Evolutionary conservation across 345 rosid genomes (phyloP).

Genomic region (Eucalyptus albens): DNA sequence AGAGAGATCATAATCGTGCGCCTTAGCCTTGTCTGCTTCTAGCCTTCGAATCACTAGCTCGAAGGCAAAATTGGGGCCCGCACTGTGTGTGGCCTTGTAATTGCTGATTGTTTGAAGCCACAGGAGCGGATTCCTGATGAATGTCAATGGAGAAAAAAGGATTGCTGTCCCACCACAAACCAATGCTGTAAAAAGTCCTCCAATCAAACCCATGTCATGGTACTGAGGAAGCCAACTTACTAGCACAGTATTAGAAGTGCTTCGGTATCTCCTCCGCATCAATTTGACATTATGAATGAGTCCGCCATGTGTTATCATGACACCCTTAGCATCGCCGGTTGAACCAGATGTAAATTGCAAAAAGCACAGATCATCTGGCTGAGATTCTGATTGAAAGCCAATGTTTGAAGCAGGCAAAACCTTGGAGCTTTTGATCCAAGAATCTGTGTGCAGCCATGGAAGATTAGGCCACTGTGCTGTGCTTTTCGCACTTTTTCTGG

Average conservation of each 20-base stretch:
- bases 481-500: conserved; percentile 12
- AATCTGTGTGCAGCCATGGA: conserved; percentile 59
- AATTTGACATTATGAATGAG: conserved; percentile 56
- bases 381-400: conserved; percentile 9
- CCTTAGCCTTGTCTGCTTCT: conserved; percentile 29
- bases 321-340: conserved; percentile 68
- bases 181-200: conserved; percentile 57
- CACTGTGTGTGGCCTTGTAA: conserved; percentile 51
- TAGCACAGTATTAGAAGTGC: conserved; percentile 48
- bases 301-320: conserved; percentile 54
- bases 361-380: conserved; percentile 36
- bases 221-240: conserved; percentile 75
- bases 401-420: background rate
- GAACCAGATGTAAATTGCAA: conserved; percentile 69
- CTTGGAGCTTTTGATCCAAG: conserved; percentile 37
- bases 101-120: conserved; percentile 54
- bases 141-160: conserved; percentile 48
- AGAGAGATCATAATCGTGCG: conserved; percentile 34
- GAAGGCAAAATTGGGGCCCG: conserved; percentile 61
- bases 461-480: conserved; percentile 48
- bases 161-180: conserved; percentile 52
- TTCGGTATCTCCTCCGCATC: conserved; percentile 38
- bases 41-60: conserved; percentile 47
- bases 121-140: conserved; percentile 47
- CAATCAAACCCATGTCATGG: conserved; percentile 71